Base-by-base conservation (phyloP, 371 early-diverging fungal genomes). In the Apophysomyces variabilis region DNA sequence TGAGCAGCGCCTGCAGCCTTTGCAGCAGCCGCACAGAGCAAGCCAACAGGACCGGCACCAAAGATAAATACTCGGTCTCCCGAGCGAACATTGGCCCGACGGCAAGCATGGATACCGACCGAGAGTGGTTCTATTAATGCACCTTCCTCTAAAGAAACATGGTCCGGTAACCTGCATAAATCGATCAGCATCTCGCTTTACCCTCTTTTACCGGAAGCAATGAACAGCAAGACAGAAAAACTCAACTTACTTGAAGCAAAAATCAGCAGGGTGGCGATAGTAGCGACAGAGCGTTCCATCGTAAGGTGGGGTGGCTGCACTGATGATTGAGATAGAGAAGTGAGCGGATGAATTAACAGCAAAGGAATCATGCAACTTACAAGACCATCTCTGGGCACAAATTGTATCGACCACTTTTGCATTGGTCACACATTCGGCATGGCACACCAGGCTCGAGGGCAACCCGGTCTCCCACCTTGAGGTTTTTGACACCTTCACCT, bases 381-480 rank as follows among this genome's bases (percentile, higher is more conserved):
- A 81, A 84, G 7, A 67, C 69, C 75, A 74, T 77, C 12, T 86
- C 80, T 14, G 73, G 67, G 57, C 89, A 88, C 39, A 79, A 63
- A 60, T 85, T 80, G 61, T 88, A 81, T 38, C 68, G 68, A 36
- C 85, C 85, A 11, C 7, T 35, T 46, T 79, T 83, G 69, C 89
- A 88, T 63, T 82, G 74, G 5, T 75, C 73, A 64, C 85, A 87
- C 35, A 77, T 78, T 65, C 89, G 85, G 43, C 87, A 88, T 41
- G 90, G 87, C 4, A 89, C 89, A 36, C 95, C 95, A 47, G 83
- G 83, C 32, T 83, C 83, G 7, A 83, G 57, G 11, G 83, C 79
- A 57, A 94, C 96, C 13, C 85, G 68, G 60, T 92, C 91, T 45
- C 92, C 95, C 21, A 93, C 81, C 57, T 84, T 72, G 38, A 90